phyloP scores from a whole-genome alignment of 2,329 filamentous ascomycete genomes.

The Raffaelea albimanens region DNA sequence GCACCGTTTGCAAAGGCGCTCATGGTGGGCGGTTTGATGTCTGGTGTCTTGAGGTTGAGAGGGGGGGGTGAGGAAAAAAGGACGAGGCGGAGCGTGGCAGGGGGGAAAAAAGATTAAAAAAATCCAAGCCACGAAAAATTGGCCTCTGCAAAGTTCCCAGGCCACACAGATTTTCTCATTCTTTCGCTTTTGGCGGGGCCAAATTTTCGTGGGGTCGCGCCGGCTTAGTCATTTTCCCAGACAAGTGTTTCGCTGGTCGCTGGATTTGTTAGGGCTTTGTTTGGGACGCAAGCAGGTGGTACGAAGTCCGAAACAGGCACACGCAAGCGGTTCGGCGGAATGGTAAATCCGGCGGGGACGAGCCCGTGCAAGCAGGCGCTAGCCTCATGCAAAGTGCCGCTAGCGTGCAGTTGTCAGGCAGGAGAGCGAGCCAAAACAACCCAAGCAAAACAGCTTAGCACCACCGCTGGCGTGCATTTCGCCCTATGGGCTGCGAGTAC shows the following conservation, averaged over 20 bases:
- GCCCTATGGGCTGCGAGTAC: background rate
- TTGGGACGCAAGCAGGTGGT: background rate
- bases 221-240: conserved; percentile 3
- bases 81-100: background rate
- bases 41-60: too few species aligned
- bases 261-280: background rate
- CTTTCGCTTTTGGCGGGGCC: background rate
- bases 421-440: too few species aligned
- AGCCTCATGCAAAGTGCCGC: too few species aligned
- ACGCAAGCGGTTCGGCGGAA: too few species aligned
- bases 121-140: background rate
- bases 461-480: background rate
- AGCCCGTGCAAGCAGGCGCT: too few species aligned
- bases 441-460: too few species aligned
- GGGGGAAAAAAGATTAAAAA: background rate
- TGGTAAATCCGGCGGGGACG: too few species aligned
- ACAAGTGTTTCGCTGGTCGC: background rate
- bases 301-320: too few species aligned
- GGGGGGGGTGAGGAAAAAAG: background rate
- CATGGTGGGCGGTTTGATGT: conserved; percentile 33
- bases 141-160: too few species aligned
- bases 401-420: too few species aligned
- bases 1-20: conserved; percentile 52
- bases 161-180: background rate
- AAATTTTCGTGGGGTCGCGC: conserved; percentile 10